phyloP scores from a whole-genome alignment of 2,329 filamentous ascomycete species.

The Phaeosphaeriaceae sp. region DNA sequence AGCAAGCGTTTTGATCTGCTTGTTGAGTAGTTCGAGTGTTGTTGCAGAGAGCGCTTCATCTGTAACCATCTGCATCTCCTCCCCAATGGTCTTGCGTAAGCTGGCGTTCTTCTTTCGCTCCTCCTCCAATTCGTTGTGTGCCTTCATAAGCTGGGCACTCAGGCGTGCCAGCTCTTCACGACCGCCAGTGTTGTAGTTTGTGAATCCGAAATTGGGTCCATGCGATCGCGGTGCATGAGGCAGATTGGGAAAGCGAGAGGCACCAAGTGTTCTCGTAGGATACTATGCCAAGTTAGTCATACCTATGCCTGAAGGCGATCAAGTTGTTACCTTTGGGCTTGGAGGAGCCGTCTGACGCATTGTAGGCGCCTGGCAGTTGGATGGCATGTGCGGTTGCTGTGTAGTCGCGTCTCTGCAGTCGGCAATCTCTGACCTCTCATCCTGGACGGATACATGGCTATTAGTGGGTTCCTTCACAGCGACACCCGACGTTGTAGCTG shows the following conservation, averaged over 20 bases:
- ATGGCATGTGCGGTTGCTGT: constrained; percentile 14
- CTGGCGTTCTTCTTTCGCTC: constrained; percentile 19
- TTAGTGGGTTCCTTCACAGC: not conserved
- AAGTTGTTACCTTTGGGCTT: not conserved
- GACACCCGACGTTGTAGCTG: not conserved
- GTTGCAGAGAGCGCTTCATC: constrained; percentile 17
- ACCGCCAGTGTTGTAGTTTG: constrained; percentile 2
- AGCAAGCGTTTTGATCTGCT: constrained; percentile 17
- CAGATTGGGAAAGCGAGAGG: not conserved
- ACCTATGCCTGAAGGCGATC: not conserved
- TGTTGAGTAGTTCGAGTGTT: constrained; percentile 16
- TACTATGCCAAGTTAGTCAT: not conserved
- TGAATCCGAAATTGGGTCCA: not conserved
- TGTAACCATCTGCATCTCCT: constrained; percentile 11
- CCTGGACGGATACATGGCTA: not conserved
- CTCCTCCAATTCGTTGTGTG: constrained; percentile 16
- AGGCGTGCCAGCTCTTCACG: constrained; percentile 16
- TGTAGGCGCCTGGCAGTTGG: not conserved
- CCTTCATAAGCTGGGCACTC: constrained; percentile 18
- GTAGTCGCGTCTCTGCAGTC: not conserved
- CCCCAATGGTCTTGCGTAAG: constrained; percentile 13
- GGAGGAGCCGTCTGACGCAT: not conserved
- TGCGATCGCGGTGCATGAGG: constrained; percentile 7
- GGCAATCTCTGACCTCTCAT: not conserved
- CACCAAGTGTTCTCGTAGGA: not conserved